These are phyloP conservation scores for Ustilago loliicola DNA, from an alignment of 1,284 basidiomycete genomes.

Conservation along the genomic window DNA sequence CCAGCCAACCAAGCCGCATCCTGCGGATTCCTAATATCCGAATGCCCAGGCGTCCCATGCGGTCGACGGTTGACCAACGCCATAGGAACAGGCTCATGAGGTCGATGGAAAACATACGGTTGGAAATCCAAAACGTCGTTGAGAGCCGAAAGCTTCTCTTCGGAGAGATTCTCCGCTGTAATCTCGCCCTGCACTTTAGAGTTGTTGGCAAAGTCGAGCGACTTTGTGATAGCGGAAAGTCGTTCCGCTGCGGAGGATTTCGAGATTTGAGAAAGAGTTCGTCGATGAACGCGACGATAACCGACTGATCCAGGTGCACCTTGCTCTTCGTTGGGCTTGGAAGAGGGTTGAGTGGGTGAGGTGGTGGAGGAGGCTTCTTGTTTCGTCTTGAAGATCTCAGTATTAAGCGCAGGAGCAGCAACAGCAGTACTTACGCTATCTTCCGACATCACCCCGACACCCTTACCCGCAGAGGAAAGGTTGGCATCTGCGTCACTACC, in stretches of 20 bases:
- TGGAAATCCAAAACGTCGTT: slow-evolving; percentile 65
- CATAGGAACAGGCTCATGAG: slow-evolving; percentile 77
- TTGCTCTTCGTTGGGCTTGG: slow-evolving; percentile 13
- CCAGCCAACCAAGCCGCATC: slow-evolving; percentile 83
- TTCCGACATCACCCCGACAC: slow-evolving; percentile 5
- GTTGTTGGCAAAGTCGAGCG: slow-evolving; percentile 69
- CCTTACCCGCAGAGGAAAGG: neutral
- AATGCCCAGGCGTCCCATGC: slow-evolving; percentile 76
- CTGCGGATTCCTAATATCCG: slow-evolving; percentile 78
- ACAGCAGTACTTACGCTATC: neutral
- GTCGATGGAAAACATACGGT: slow-evolving; percentile 60
- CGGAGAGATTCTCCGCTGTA: slow-evolving; percentile 44
- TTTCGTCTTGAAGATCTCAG: slow-evolving; percentile 13
- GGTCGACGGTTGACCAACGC: slow-evolving; percentile 80
- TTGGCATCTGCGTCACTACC: slow-evolving; percentile 13
- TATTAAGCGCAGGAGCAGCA: slow-evolving; percentile 30
- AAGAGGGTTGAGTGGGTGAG: neutral
- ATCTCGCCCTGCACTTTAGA: slow-evolving; percentile 68
- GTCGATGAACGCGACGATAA: slow-evolving; percentile 53
- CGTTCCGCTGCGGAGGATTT: slow-evolving; percentile 59
- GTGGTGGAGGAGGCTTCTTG: neutral
- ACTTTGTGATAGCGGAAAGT: slow-evolving; percentile 61
- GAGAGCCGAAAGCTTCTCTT: slow-evolving; percentile 30
- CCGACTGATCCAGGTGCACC: slow-evolving; percentile 57
- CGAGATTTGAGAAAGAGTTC: slow-evolving; percentile 61